phyloP scores from a whole-genome alignment of 2,329 filamentous ascomycete species.

The Rachicladosporium sp. region DNA sequence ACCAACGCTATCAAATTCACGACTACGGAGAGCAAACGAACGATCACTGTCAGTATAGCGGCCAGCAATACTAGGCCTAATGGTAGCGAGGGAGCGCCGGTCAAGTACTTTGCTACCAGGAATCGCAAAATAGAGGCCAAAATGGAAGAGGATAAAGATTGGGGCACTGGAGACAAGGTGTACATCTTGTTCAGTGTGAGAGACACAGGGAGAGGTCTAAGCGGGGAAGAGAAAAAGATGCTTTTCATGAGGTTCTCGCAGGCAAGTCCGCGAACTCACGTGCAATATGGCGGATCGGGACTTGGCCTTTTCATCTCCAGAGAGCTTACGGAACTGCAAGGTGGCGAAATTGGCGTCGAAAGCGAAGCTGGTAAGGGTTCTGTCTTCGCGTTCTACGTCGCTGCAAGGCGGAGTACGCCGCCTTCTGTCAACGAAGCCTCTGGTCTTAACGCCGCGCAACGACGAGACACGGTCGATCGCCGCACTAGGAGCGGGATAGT shows the following conservation, averaged over 20 bases:
- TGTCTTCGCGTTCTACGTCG: slow-evolving; percentile 67
- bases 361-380: slow-evolving; percentile 57
- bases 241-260: slow-evolving; percentile 72
- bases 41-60: slow-evolving; percentile 54
- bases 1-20: slow-evolving; percentile 80
- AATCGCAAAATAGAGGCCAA: slow-evolving; percentile 30
- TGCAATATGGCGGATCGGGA: slow-evolving; percentile 68
- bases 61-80: slow-evolving; percentile 47
- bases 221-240: slow-evolving; percentile 56
- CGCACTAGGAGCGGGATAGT: no score
- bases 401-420: slow-evolving; percentile 44
- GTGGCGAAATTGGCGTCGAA: slow-evolving; percentile 64
- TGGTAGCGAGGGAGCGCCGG: slow-evolving; percentile 29
- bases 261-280: slow-evolving; percentile 61
- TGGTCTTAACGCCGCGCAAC: slow-evolving; percentile 2
- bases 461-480: neutral
- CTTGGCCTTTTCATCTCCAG: slow-evolving; percentile 69
- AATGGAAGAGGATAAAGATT: slow-evolving; percentile 44
- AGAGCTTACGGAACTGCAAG: slow-evolving; percentile 67
- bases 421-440: slow-evolving; percentile 18
- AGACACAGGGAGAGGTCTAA: slow-evolving; percentile 59
- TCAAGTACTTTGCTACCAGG: slow-evolving; percentile 51
- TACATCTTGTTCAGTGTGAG: slow-evolving; percentile 62
- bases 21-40: slow-evolving; percentile 46
- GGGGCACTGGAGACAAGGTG: slow-evolving; percentile 54